Evolutionary conservation across 495 filamentous ascomycete genomes (phyloP).

Genomic region (Physcia stellaris): DNA sequence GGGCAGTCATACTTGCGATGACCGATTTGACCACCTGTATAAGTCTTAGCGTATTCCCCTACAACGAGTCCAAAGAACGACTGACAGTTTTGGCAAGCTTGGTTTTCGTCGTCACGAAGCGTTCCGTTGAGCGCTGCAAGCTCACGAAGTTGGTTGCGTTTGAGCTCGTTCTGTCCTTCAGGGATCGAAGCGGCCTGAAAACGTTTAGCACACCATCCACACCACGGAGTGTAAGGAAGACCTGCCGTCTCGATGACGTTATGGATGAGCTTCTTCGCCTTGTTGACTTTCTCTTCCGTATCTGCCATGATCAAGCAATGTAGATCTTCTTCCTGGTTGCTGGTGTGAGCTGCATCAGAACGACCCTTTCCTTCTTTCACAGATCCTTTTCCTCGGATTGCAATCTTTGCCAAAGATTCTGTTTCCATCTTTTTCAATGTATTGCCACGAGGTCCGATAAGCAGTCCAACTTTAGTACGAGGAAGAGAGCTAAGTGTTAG

Average conservation of each 20-base stretch:
- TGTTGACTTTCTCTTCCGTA: slow-evolving; percentile 95
- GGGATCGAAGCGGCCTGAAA: slow-evolving; percentile 88
- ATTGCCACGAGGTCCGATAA: slow-evolving; percentile 99
- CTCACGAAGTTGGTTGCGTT: slow-evolving; percentile 94
- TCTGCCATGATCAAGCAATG: slow-evolving; percentile 99
- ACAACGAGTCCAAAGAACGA: slow-evolving; percentile 1
- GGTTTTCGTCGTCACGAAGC: slow-evolving; percentile 95
- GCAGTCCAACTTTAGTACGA: slow-evolving; percentile 95
- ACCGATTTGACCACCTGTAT: slow-evolving; percentile 77
- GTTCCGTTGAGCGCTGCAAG: slow-evolving; percentile 96
- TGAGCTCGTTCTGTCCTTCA: slow-evolving; percentile 95
- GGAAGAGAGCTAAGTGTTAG: slow-evolving; percentile 83
- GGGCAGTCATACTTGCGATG: slow-evolving; percentile 99
- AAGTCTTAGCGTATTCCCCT: slow-evolving; percentile 2
- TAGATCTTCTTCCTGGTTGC: slow-evolving; percentile 98
- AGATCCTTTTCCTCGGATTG: slow-evolving; percentile 97
- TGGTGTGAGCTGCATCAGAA: slow-evolving; percentile 95
- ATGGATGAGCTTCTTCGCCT: slow-evolving; percentile 92
- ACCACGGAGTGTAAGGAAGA: slow-evolving; percentile 12
- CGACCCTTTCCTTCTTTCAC: slow-evolving; percentile 99
- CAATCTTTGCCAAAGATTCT: slow-evolving; percentile 94
- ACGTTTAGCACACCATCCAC: neutral
- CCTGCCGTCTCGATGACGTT: slow-evolving; percentile 94
- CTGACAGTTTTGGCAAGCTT: slow-evolving; percentile 97
- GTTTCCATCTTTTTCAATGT: slow-evolving; percentile 99